phyloP scores from a whole-genome alignment of 73 alveolate species.

The Paramecium pentaurelia region DNA sequence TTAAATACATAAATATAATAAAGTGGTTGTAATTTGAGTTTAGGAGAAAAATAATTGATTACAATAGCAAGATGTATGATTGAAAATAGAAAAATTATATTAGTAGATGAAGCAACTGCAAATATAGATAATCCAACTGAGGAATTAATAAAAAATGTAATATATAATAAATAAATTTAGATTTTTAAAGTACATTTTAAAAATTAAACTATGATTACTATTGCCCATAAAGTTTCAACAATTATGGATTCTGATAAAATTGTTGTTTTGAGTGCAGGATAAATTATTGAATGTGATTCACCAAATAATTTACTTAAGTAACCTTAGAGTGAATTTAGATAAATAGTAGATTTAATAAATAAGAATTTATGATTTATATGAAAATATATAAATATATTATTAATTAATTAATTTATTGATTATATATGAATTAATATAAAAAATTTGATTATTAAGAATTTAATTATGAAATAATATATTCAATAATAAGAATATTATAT shows the following conservation, averaged over 20 bases:
- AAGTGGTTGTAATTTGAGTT: conserved; percentile 71
- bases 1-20: conserved; percentile 49
- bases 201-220: conserved; percentile 63
- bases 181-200: conserved; percentile 53
- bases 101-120: conserved; percentile 81
- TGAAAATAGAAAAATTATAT: conserved; percentile 64
- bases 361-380: conserved; percentile 16
- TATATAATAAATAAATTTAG: conserved; percentile 13
- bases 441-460: too few species aligned
- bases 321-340: conserved; percentile 59
- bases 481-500: too few species aligned
- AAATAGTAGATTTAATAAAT: conserved; percentile 54
- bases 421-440: too few species aligned
- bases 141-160: conserved; percentile 65
- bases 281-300: conserved; percentile 63
- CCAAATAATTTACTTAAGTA: conserved; percentile 59
- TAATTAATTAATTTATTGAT: too few species aligned
- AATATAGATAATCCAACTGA: conserved; percentile 75
- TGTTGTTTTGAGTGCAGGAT: conserved; percentile 69
- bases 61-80: conserved; percentile 77
- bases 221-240: conserved; percentile 75
- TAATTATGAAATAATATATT: too few species aligned
- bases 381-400: too few species aligned
- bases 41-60: conserved; percentile 75
- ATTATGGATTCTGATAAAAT: conserved; percentile 71